phyloP scores from a whole-genome alignment of 805 yeast genomes.

The Priceomyces carsonii region DNA sequence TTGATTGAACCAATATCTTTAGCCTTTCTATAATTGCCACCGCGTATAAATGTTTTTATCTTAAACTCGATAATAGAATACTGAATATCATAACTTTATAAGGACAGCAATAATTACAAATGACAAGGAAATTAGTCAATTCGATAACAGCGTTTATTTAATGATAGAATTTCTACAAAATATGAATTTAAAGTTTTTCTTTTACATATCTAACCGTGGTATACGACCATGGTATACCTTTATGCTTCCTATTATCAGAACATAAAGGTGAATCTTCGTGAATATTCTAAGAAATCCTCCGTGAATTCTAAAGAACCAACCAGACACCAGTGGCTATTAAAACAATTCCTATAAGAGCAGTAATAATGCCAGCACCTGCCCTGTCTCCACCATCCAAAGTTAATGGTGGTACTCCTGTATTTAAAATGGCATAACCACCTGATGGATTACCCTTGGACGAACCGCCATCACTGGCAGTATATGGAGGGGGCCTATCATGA shows the following conservation, averaged over 20 bases:
- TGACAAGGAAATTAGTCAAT: too few relatives aligned
- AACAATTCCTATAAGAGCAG: constrained; percentile 62
- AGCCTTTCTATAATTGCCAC: constrained; percentile 1
- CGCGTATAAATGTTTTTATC: constrained; percentile 4
- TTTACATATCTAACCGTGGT: too few relatives aligned
- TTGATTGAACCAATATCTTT: too few relatives aligned
- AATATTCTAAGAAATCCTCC: too few relatives aligned
- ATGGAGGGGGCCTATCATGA: constrained; percentile 54
- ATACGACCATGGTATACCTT: too few relatives aligned
- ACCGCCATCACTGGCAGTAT: constrained; percentile 65
- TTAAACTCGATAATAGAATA: not conserved
- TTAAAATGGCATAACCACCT: constrained; percentile 58
- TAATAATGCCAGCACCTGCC: constrained; percentile 89
- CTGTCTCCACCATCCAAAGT: constrained; percentile 54
- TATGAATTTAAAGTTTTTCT: too few relatives aligned
- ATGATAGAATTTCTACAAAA: too few relatives aligned
- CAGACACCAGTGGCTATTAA: constrained; percentile 46
- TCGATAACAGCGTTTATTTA: too few relatives aligned
- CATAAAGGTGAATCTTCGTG: too few relatives aligned
- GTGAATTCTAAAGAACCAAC: constrained; percentile 34
- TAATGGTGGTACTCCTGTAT: constrained; percentile 41
- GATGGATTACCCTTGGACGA: constrained; percentile 64
- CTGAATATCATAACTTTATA: too few relatives aligned
- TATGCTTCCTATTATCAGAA: too few relatives aligned
- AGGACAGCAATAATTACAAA: too few relatives aligned